phyloP scores from a whole-genome alignment of 805 yeast genomes.

The Metschnikowia hibisci region DNA sequence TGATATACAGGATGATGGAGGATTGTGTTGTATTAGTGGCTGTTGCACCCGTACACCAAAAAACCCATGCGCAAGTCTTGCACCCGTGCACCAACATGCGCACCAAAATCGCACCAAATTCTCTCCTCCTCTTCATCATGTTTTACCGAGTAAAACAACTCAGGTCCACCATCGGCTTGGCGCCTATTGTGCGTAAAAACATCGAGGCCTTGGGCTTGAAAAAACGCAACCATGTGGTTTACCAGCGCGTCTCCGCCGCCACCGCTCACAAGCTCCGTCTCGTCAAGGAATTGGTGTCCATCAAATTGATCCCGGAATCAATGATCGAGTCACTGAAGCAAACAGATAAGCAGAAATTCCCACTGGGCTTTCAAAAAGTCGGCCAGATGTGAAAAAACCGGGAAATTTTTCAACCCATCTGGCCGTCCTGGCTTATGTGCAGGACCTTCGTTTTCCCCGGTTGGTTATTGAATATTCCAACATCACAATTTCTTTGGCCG shows the following conservation, averaged over 20 bases:
- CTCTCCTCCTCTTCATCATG: slow-evolving; percentile 10
- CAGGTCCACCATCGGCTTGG: slow-evolving; percentile 84
- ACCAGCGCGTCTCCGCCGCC: slow-evolving; percentile 68
- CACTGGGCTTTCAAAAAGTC: slow-evolving; percentile 16
- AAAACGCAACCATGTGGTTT: slow-evolving; percentile 68
- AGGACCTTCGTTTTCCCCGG: no score
- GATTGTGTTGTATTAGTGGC: no score
- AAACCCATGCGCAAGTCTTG: no score
- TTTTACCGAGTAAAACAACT: slow-evolving; percentile 63
- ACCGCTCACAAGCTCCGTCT: slow-evolving; percentile 80
- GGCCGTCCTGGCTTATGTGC: no score
- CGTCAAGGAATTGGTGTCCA: slow-evolving; percentile 82
- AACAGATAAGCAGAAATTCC: slow-evolving; percentile 13
- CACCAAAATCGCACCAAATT: neutral
- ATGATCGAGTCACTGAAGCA: slow-evolving; percentile 5
- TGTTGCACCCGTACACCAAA: neutral
- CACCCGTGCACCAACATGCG: neutral
- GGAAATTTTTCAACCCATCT: neutral
- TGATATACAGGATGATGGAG: neutral
- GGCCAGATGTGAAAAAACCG: slow-evolving; percentile 10
- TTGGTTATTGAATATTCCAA: no score
- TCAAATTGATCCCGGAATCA: slow-evolving; percentile 58
- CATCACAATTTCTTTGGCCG: no score
- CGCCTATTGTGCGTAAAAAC: slow-evolving; percentile 60
- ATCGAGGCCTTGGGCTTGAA: slow-evolving; percentile 71